These are phyloP conservation scores for Alternaria sp. DNA, from an alignment of 2,329 filamentous ascomycete species.

Conservation along the genomic window DNA sequence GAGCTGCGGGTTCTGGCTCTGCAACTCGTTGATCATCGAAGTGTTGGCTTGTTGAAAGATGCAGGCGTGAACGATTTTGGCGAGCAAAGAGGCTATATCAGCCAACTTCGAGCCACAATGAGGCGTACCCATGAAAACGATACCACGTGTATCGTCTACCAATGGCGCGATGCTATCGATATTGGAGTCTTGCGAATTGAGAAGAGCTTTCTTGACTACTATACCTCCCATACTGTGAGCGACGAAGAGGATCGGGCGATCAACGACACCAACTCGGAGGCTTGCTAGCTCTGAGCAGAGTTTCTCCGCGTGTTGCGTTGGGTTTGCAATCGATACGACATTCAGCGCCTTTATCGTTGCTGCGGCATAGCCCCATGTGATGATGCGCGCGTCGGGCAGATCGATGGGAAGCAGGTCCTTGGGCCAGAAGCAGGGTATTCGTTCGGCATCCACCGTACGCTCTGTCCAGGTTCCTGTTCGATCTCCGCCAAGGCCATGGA, in stretches of 20 bases:
- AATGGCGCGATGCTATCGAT: neutral
- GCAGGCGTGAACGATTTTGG: neutral
- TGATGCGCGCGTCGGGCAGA: neutral
- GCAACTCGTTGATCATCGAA: neutral
- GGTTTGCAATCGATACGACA: neutral
- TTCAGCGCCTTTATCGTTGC: neutral
- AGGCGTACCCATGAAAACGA: neutral
- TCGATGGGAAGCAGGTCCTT: neutral
- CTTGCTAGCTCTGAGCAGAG: neutral
- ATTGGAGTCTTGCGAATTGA: neutral
- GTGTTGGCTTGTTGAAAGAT: neutral
- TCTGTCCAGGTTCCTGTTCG: neutral
- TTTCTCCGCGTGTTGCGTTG: neutral
- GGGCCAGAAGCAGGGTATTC: neutral
- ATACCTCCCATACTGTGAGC: neutral
- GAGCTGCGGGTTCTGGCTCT: neutral
- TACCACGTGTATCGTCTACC: neutral
- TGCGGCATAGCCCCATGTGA: neutral
- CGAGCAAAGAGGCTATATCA: neutral
- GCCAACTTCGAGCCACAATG: neutral
- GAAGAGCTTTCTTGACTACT: neutral
- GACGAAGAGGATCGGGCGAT: neutral
- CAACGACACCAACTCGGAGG: neutral
- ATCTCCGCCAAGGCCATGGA: neutral
- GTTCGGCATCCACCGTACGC: neutral